These are phyloP conservation scores for Neurospora sp. DNA, from an alignment of 495 filamentous ascomycete species.

Conservation along the genomic window DNA sequence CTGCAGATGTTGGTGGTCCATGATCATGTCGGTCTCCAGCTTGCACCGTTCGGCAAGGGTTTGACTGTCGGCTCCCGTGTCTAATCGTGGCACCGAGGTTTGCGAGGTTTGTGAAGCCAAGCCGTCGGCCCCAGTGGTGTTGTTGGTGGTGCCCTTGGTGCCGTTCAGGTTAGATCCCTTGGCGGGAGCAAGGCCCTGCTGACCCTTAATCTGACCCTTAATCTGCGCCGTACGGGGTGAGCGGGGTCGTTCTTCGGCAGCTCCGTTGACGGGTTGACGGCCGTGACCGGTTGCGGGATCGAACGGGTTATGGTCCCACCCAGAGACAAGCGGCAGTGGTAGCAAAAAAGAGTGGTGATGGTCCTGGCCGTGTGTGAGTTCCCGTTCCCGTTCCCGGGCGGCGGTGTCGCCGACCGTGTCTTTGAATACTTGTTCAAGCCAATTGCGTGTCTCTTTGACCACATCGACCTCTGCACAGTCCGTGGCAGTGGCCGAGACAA, in stretches of 20 bases:
- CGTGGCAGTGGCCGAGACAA: not conserved
- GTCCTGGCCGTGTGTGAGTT: not conserved
- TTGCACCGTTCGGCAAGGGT: constrained; percentile 36
- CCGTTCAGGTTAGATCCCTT: not conserved
- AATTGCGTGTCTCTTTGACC: not conserved
- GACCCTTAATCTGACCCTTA: not conserved
- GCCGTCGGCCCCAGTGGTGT: not conserved
- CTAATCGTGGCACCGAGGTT: constrained; percentile 23
- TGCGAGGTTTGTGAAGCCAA: not conserved
- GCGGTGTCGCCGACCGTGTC: not conserved
- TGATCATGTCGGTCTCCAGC: constrained; percentile 22
- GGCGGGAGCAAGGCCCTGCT: not conserved
- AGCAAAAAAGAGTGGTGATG: not conserved
- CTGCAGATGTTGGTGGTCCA: constrained; percentile 28
- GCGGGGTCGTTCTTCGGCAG: not conserved
- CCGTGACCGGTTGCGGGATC: not conserved
- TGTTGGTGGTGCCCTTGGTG: not conserved
- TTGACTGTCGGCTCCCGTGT: constrained; percentile 28
- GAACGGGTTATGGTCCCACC: not conserved
- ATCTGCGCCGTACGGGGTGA: not conserved
- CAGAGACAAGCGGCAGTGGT: not conserved
- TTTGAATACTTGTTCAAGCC: not conserved
- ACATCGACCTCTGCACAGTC: not conserved
- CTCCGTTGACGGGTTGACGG: not conserved
- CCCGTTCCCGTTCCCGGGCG: not conserved